Evolutionary conservation across 768 basidiomycete genomes (phyloP).

Genomic region (Myochromella boudieri): DNA sequence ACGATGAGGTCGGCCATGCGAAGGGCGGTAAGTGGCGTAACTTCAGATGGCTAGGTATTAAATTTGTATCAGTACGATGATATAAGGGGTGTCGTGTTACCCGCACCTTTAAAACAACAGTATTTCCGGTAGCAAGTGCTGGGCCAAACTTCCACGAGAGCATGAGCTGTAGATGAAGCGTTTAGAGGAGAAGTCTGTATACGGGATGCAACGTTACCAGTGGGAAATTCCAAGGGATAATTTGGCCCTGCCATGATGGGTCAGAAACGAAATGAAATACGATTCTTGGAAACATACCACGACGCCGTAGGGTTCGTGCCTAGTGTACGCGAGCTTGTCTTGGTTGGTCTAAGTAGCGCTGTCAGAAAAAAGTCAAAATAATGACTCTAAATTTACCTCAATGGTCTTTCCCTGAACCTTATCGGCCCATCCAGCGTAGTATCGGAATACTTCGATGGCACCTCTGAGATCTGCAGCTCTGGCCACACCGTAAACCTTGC

Average conservation of each 20-base stretch:
- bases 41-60: slow-evolving; percentile 54
- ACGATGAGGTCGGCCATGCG: slow-evolving; percentile 46
- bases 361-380: too few species aligned
- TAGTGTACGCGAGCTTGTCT: slow-evolving; percentile 26
- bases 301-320: slow-evolving; percentile 60
- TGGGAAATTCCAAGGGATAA: slow-evolving; percentile 61
- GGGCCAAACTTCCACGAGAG: slow-evolving; percentile 29
- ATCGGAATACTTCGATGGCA: slow-evolving; percentile 53
- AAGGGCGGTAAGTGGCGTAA: slow-evolving; percentile 63
- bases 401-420: slow-evolving; percentile 73
- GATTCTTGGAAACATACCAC: slow-evolving; percentile 23
- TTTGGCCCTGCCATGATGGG: slow-evolving; percentile 33
- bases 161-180: slow-evolving; percentile 18
- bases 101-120: slow-evolving; percentile 53
- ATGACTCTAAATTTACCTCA: slow-evolving; percentile 36
- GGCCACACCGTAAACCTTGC: slow-evolving; percentile 54
- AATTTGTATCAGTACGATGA: neutral
- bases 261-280: neutral
- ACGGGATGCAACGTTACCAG: slow-evolving; percentile 12
- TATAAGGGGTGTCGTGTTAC: neutral
- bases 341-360: slow-evolving; percentile 26
- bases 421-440: slow-evolving; percentile 88
- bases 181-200: neutral
- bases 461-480: slow-evolving; percentile 47
- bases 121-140: slow-evolving; percentile 48